phyloP scores from a whole-genome alignment of 345 rosid species.

The Rhodamnia rubescens region DNA sequence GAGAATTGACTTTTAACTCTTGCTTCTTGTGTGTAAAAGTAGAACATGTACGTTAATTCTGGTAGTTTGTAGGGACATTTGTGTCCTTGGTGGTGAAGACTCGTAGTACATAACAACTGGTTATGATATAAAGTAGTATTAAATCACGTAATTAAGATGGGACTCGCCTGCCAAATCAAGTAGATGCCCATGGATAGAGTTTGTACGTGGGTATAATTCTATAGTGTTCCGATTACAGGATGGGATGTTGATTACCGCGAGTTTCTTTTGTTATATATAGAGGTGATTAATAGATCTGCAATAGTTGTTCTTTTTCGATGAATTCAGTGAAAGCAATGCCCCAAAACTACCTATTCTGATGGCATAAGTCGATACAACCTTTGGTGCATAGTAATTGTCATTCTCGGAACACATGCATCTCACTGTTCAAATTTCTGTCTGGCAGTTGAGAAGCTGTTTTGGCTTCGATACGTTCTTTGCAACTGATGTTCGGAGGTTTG shows the following conservation, averaged over 20 bases:
- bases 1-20: not conserved
- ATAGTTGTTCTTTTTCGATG: not conserved
- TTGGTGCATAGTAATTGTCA: too few relatives aligned
- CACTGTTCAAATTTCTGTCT: not conserved
- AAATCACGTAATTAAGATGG: not conserved
- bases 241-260: not conserved
- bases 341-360: not conserved
- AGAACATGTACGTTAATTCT: not conserved
- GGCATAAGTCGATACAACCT: too few relatives aligned
- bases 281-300: not conserved
- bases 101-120: not conserved
- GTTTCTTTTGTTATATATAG: not conserved
- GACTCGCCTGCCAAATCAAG: not conserved
- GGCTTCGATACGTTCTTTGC: slow-evolving; percentile 87
- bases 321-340: not conserved
- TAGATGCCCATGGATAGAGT: not conserved
- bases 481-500: slow-evolving; percentile 84
- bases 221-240: not conserved
- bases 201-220: not conserved
- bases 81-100: not conserved
- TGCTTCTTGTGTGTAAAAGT: not conserved
- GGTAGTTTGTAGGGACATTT: not conserved
- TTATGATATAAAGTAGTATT: not conserved
- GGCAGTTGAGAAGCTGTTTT: slow-evolving; percentile 75
- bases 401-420: not conserved